Base-by-base conservation (phyloP, 371 early-diverging fungal genomes). In the Fennellomyces sp. region DNA sequence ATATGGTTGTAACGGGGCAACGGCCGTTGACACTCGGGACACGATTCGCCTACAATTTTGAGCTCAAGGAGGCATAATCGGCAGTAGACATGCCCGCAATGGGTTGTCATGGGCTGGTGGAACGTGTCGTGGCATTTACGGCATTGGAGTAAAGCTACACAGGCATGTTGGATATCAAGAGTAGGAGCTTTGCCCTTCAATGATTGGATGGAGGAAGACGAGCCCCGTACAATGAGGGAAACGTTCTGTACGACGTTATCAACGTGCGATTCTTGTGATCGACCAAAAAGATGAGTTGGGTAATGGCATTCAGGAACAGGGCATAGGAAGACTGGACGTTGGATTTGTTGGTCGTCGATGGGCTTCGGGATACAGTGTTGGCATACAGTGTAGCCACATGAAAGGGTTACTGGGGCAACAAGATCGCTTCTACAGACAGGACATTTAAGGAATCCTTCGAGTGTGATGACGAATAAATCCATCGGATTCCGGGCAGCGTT, bases 11-110 rank as follows among this genome's bases (percentile, higher is more conserved):
- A 73, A 12, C 64, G 60, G 6, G 74, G 74, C 25, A 73, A 50
- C 21, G 68, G 56, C 28, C 55, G 61, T 30, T 59, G 63, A 41
- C 74, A 73, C 25, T 41, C 31, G 10, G 42, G 47, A 41, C 74
- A 73, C 2, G 52, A 31, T 23, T 65, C 65, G 12, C 48, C 48
- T 6, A 53, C 17, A 7, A 70, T 54, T 27, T 61, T 68, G 23
- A 61, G 57, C 19, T 58, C 56, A 5, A 76, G 54, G 3, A 88
- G 53, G 53, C 92, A 91, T 1, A 66, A 29, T 33, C 78, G 79
- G 68, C 92, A 91, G 57, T 83, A 82, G 0, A 86, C 85, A 61
- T 91, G 92, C 2, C 92, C 92, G 60, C 92, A 91, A 10, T 75
- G 76, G 19, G 78, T 78, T 0, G 89, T 89, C 33, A 88, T 64